A percentile compares a stretch with the other conserved stretches of the same genome.
These are phyloP conservation scores for Pulveroboletus sp. DNA, from an alignment of 768 basidiomycete genomes.

Conservation along the genomic window DNA sequence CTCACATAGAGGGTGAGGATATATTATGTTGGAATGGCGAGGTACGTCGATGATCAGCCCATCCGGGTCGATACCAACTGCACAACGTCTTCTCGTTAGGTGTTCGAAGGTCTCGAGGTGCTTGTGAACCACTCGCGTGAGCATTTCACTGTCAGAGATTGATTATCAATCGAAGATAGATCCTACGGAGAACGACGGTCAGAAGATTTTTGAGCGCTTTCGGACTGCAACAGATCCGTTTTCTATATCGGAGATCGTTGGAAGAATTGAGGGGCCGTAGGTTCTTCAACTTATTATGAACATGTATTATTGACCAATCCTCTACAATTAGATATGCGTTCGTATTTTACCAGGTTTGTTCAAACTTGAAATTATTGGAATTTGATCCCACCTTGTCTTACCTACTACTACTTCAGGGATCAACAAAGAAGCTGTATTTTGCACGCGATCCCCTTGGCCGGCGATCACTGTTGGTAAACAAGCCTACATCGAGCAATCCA, in stretches of 20 bases:
- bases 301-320: not conserved
- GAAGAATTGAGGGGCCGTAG: constrained; percentile 78
- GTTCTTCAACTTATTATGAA: constrained; percentile 27
- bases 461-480: constrained; percentile 76
- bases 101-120: constrained; percentile 82
- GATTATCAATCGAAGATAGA: constrained; percentile 45
- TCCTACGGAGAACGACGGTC: constrained; percentile 70
- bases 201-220: constrained; percentile 42
- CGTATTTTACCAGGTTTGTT: constrained; percentile 71
- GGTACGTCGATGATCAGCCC: constrained; percentile 36
- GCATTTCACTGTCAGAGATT: not conserved
- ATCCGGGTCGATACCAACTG: not conserved
- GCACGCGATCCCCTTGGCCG: constrained; percentile 83
- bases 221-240: constrained; percentile 24
- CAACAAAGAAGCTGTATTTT: constrained; percentile 56
- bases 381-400: not conserved
- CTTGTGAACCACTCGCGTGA: constrained; percentile 8
- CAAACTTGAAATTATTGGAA: not conserved
- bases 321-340: constrained; percentile 64
- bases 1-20: constrained; percentile 56
- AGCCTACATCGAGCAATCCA: constrained; percentile 46
- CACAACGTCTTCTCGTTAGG: constrained; percentile 31
- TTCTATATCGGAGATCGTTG: constrained; percentile 52
- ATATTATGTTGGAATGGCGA: constrained; percentile 88
- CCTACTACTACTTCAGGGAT: constrained; percentile 33